Conservation (phyloP, 139 green algal species). For the Chlorella sorokiniana region DNA sequence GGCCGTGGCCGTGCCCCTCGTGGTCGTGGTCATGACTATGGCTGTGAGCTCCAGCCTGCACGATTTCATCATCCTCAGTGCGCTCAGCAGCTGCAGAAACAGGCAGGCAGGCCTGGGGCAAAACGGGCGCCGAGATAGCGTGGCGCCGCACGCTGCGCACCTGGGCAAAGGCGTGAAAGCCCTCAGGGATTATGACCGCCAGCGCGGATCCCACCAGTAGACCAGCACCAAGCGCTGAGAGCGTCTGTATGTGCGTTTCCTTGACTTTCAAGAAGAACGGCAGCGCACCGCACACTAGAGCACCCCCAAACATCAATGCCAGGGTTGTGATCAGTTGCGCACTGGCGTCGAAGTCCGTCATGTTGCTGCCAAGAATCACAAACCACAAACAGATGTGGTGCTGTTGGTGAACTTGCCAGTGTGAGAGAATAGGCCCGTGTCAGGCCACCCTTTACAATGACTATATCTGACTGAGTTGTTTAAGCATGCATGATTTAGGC, state of each 20-base stretch:
- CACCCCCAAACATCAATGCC: constrained; percentile 49
- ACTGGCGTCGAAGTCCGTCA: not conserved
- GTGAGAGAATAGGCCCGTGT: too few relatives aligned
- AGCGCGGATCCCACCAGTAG: constrained; percentile 55
- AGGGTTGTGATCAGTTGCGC: constrained; percentile 15
- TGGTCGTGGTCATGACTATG: constrained; percentile 11
- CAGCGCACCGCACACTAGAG: constrained; percentile 27
- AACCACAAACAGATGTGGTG: not conserved
- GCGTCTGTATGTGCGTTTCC: constrained; percentile 32
- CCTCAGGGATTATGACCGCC: constrained; percentile 58
- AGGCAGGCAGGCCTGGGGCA: too few relatives aligned
- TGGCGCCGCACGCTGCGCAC: too few relatives aligned
- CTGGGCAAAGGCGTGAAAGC: constrained; percentile 51
- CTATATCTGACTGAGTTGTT: too few relatives aligned
- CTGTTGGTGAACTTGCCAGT: not conserved
- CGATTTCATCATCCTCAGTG: not conserved
- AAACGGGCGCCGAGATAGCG: too few relatives aligned
- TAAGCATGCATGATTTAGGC: too few relatives aligned
- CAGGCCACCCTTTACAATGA: too few relatives aligned
- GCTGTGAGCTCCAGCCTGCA: not conserved
- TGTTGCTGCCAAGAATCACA: not conserved
- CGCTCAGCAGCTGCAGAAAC: too few relatives aligned
- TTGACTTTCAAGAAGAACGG: constrained; percentile 40
- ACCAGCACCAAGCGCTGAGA: constrained; percentile 48
- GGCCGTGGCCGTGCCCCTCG: not conserved